Evolutionary conservation across 495 filamentous ascomycete species (phyloP).

Genomic region (Sphaerosporella brunnea): DNA sequence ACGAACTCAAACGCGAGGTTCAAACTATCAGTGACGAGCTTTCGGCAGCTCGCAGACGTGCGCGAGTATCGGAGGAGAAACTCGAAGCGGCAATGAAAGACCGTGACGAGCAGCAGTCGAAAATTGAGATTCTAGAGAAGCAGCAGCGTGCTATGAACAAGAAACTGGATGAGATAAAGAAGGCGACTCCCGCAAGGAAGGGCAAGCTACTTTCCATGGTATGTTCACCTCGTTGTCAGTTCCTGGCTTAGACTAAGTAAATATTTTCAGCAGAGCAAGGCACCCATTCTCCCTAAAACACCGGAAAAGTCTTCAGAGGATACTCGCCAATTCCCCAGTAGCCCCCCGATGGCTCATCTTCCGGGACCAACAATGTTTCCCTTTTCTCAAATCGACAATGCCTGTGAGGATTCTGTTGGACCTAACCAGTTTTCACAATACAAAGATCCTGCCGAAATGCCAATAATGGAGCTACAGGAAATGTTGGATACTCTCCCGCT

Average conservation of each 20-base stretch:
- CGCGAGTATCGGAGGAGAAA: background rate
- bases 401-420: too few species aligned
- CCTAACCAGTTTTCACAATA: too few species aligned
- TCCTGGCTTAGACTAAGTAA: background rate
- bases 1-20: background rate
- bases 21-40: background rate
- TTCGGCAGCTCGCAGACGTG: background rate
- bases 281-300: background rate
- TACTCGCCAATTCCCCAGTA: background rate
- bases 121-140: background rate
- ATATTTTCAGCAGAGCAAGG: background rate
- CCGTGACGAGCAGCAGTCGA: background rate
- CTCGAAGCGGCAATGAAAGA: background rate
- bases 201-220: too few species aligned
- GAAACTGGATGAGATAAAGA: background rate
- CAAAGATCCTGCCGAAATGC: too few species aligned
- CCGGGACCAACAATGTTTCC: background rate
- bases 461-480: background rate
- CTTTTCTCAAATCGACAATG: background rate
- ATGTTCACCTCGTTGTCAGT: background rate
- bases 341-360: background rate
- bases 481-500: background rate
- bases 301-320: background rate
- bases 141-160: background rate
- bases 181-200: background rate